Percentiles rank a stretch among this genome's conserved stretches.
Evolutionary conservation across 2,329 filamentous ascomycete genomes (phyloP).

Genomic region (Teratosphaeria pseudoeucalypti): DNA sequence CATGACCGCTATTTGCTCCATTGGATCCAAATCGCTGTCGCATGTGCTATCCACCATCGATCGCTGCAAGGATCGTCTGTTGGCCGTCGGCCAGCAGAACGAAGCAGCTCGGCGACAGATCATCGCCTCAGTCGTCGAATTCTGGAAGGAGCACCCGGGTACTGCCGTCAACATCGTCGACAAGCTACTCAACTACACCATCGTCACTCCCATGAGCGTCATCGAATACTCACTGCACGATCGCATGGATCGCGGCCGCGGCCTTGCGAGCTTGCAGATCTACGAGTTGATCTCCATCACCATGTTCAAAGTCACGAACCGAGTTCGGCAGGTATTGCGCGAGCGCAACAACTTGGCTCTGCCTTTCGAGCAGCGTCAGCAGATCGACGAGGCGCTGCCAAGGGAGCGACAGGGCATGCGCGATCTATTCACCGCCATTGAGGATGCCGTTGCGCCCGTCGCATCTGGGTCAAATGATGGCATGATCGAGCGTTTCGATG

Average conservation of each 20-base stretch:
- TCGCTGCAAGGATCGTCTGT: constrained; percentile 77
- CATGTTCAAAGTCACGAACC: constrained; percentile 77
- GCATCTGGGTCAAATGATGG: constrained; percentile 64
- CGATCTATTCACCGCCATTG: constrained; percentile 68
- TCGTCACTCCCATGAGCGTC: constrained; percentile 74
- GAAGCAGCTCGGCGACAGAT: constrained; percentile 75
- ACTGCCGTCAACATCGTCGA: constrained; percentile 87
- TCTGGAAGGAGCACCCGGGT: constrained; percentile 88
- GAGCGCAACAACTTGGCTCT: constrained; percentile 50
- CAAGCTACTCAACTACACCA: constrained; percentile 94
- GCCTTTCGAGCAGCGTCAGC: constrained; percentile 45
- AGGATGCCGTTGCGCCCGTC: constrained; percentile 65
- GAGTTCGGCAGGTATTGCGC: constrained; percentile 68
- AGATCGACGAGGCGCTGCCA: constrained; percentile 55
- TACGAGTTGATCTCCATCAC: constrained; percentile 88
- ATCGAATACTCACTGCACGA: constrained; percentile 81
- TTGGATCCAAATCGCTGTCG: constrained; percentile 90
- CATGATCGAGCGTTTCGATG: constrained; percentile 57
- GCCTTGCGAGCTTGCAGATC: constrained; percentile 63
- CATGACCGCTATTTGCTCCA: constrained; percentile 83
- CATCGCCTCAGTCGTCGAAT: constrained; percentile 77
- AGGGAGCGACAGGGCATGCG: constrained; percentile 66
- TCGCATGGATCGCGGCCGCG: constrained; percentile 39
- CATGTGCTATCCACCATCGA: constrained; percentile 95
- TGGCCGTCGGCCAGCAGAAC: constrained; percentile 66